Percentiles rank a stretch among this genome's conserved stretches.
phyloP scores from a whole-genome alignment of 345 rosid species.

The Alliaria petiolata region DNA sequence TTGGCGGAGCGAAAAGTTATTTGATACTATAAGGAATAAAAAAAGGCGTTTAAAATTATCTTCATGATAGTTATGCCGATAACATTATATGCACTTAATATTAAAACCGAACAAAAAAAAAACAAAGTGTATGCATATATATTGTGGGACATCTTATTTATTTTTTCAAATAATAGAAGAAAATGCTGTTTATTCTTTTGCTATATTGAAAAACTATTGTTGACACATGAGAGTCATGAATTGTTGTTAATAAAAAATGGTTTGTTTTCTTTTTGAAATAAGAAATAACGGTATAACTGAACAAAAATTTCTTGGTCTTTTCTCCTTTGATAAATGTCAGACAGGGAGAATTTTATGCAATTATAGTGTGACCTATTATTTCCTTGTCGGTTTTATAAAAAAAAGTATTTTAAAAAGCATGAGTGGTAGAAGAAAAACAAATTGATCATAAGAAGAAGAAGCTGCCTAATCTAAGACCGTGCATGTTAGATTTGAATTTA shows the following conservation, averaged over 20 bases:
- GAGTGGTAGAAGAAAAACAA: neutral
- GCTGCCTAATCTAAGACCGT: neutral
- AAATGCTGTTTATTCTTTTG: neutral
- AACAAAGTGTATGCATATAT: neutral
- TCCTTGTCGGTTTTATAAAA: neutral
- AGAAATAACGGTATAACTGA: neutral
- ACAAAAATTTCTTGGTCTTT: neutral
- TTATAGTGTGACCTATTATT: slow-evolving; percentile 1
- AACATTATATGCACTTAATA: neutral
- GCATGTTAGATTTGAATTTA: slow-evolving; percentile 7
- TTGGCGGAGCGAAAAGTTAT: neutral
- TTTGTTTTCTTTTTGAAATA: too few species aligned
- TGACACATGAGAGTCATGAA: neutral
- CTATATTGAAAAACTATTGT: neutral
- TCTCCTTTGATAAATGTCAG: neutral
- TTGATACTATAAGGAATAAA: neutral
- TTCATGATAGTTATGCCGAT: neutral
- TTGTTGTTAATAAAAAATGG: neutral
- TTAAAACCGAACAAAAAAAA: neutral
- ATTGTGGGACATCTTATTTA: too few species aligned
- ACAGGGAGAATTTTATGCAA: neutral
- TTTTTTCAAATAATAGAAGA: neutral
- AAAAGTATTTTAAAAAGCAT: neutral
- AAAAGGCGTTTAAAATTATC: neutral
- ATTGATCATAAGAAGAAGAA: neutral